Base-by-base conservation (phyloP, 768 basidiomycete species). In the Russula ochroleuca region DNA sequence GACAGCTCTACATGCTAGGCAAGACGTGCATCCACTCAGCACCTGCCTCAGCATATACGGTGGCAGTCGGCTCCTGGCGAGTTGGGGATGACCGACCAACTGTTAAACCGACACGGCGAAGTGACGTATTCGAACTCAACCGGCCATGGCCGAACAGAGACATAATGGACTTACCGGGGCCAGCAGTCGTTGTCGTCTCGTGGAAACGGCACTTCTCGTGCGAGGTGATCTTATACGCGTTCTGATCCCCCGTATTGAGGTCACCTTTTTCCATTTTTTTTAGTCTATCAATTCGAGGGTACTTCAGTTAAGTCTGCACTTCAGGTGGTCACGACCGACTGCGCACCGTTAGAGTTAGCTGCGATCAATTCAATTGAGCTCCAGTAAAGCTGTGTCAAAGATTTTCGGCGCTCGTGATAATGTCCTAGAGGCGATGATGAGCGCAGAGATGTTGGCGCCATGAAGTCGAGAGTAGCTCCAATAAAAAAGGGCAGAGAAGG, bases 11-110 rank as follows among this genome's bases (percentile, higher is more conserved):
- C 43, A 59, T 61, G 41, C 40, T 17, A n/a, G 54, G 61, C 38
- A 58, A 37, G 37, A 61, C 61, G 50, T 52, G 35, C 50, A 51
- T 61, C 28, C 14, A 25, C 57, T 66, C 61, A 51, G 55, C 40
- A 31, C 38, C 25, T 52, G 51, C 59, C 2, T 40, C 6, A 54
- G 37, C 23, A 31, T 60, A 60, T 38, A 51, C 35, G 45, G 31
- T 25, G 40, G 59, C 6, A 28, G 50, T 50, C 49, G 19, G 6
- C 28, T 41, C 47, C 23, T 37, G 17, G 41, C 19, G n/a, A 37
- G 35, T 8, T 4, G n/a, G 52, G 21, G 14, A 38, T 19, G 38
- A 9, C 53, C 11, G 15, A 37, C 14, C 21, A n/a, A n/a, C n/a
- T n/a, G 37, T 38, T 17, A 15, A 5, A 19, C 19, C 28, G 28